Percentiles rank a stretch among this genome's conserved stretches.
Conservation (phyloP, 129 eudicot genomes). For the carrot (Daucus carota) region DNA sequence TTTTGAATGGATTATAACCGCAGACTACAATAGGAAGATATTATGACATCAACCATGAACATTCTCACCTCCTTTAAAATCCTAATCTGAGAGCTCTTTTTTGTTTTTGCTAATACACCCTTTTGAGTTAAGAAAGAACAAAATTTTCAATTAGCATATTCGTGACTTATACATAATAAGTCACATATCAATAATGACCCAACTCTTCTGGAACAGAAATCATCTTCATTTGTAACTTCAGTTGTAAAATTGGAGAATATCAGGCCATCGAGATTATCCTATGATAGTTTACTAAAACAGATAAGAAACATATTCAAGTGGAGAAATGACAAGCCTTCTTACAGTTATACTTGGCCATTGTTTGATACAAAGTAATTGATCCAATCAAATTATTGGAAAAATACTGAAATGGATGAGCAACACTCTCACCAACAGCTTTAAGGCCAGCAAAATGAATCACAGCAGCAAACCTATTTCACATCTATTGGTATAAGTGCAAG, state of each 20-base stretch:
- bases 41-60: too few relatives aligned
- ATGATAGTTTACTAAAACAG: background rate
- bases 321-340: conserved; percentile 89
- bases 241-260: background rate
- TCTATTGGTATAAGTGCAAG: background rate
- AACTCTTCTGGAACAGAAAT: background rate
- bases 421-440: too few relatives aligned
- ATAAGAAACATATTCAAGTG: background rate
- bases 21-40: too few relatives aligned
- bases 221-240: background rate
- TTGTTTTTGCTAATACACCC: too few relatives aligned
- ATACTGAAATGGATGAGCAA: too few relatives aligned
- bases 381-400: too few relatives aligned
- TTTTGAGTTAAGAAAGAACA: too few relatives aligned
- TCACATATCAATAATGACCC: background rate
- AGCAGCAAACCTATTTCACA: conserved; percentile 65
- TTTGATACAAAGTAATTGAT: conserved; percentile 56
- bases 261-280: background rate
- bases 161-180: too few relatives aligned
- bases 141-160: background rate
- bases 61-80: too few relatives aligned
- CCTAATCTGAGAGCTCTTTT: too few relatives aligned
- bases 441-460: conserved; percentile 95
- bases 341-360: conserved; percentile 85
- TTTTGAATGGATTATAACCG: too few relatives aligned